Evolutionary conservation across 2,329 filamentous ascomycete genomes (phyloP), one percentile per base, ranked within the genome.

Genomic region (Aureobasidium sp.): DNA sequence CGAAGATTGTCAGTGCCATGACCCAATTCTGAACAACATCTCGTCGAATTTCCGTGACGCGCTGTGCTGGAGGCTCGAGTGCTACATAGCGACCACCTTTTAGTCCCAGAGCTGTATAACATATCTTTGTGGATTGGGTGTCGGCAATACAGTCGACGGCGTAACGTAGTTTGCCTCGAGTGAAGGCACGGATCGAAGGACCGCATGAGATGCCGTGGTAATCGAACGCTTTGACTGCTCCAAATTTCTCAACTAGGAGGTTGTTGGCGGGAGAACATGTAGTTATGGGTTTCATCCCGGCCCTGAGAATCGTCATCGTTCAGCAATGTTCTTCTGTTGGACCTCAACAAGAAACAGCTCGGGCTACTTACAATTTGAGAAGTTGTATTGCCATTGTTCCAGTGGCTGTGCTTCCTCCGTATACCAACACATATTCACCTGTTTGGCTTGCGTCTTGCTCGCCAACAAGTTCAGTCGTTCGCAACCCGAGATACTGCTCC

Each of bases 201-300:
- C 5, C 74, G 62, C 70, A 74, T 1, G 67, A 70, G 0, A 72
- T 63, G 0, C 49, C 57, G 42, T 67, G 64, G 64, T 82, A 78
- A 67, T 82, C 78, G 64, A 81, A 79, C 5, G 69, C 71, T 4
- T 68, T 66, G 5, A 70, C 72, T 1, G 80, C 80, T 1, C 80
- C 80, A 33, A 70, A 73, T 0, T 60, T 60, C 37, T 71, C 69
- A n/a, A 61, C 75, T 1, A 79, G 69, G 2, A 72, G 72, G 54
- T 73, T 73, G 63, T 79, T 81, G 35, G 62, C 57, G 0, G 75
- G 71, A 0, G 78, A 78, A 63, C 75, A 77, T 1, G 77, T 79
- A 0, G 77, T 69, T n/a, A 80, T 74, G 3, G 75, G 72, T 0
- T 62, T 69, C 17, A 74, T 68, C 0, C 78, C 77, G 15, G 74